A percentile compares a stretch with the other conserved stretches of the same genome.
Evolutionary conservation across 345 rosid genomes (phyloP).

Genomic region (Arabidopsis arenosa): DNA sequence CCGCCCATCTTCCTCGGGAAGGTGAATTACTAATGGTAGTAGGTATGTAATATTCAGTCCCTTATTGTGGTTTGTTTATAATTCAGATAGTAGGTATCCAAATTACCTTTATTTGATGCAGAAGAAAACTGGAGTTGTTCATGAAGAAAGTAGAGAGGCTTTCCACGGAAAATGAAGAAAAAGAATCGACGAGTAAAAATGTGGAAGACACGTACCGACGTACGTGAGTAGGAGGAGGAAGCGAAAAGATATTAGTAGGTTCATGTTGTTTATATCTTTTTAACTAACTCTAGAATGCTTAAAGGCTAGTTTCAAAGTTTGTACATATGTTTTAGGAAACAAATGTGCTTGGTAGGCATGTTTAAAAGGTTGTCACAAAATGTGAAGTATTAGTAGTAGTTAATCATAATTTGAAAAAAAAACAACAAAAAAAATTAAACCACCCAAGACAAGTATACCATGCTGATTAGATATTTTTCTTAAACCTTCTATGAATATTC

Average conservation of each 20-base stretch:
- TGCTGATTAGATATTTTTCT: too few relatives aligned
- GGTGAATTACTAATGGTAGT: slow-evolving; percentile 5
- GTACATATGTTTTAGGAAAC: not conserved
- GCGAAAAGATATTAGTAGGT: not conserved
- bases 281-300: not conserved
- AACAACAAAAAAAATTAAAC: too few relatives aligned
- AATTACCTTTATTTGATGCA: too few relatives aligned
- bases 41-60: not conserved
- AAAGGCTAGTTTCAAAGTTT: not conserved
- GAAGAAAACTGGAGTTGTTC: not conserved
- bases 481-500: too few relatives aligned
- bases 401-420: too few relatives aligned
- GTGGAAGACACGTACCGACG: not conserved
- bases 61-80: too few relatives aligned
- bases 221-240: not conserved
- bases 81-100: too few relatives aligned
- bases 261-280: not conserved
- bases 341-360: too few relatives aligned
- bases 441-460: too few relatives aligned
- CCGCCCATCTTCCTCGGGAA: slow-evolving; percentile 40
- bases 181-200: not conserved
- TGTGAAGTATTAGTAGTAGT: too few relatives aligned
- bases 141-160: not conserved
- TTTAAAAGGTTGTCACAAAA: too few relatives aligned
- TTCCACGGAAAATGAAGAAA: not conserved